These are phyloP conservation scores for Arthrobotrys sphaeroides DNA, from an alignment of 2,329 filamentous ascomycete genomes.

Conservation along the genomic window DNA sequence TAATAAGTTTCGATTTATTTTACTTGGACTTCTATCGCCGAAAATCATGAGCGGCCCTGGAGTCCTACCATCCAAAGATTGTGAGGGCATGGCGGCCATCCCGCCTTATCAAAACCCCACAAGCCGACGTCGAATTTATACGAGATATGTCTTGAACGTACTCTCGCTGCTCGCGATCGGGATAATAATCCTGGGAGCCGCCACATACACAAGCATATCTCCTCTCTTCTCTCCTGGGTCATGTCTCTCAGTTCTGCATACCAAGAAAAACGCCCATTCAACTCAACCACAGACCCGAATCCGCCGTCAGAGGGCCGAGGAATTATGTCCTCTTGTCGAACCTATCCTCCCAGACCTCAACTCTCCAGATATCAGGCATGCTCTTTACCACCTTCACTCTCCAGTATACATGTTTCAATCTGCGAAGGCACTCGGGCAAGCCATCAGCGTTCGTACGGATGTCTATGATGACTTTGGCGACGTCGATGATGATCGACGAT, in stretches of 20 bases:
- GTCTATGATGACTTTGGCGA: constrained; percentile 68
- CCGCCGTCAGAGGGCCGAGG: neutral
- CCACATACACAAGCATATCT: neutral
- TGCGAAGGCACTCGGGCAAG: constrained; percentile 61
- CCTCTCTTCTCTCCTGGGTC: neutral
- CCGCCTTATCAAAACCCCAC: too few relatives aligned
- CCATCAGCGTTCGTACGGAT: constrained; percentile 68
- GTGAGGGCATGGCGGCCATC: neutral
- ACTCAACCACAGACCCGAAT: neutral
- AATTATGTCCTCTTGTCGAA: constrained; percentile 23
- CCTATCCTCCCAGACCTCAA: neutral
- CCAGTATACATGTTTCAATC: neutral
- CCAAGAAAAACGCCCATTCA: neutral
- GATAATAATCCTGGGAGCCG: neutral
- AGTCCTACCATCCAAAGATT: neutral
- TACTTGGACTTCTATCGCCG: neutral
- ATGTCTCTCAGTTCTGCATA: neutral
- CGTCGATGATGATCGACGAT: constrained; percentile 68
- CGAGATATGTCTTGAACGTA: neutral
- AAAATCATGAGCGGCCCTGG: neutral
- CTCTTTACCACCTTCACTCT: neutral
- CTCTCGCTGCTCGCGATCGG: neutral
- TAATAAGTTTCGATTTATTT: too few relatives aligned
- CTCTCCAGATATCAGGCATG: neutral
- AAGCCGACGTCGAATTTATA: neutral